Evolutionary conservation across 768 basidiomycete genomes (phyloP), one percentile per base, ranked within the genome.

Genomic region (Calocybe indica): DNA sequence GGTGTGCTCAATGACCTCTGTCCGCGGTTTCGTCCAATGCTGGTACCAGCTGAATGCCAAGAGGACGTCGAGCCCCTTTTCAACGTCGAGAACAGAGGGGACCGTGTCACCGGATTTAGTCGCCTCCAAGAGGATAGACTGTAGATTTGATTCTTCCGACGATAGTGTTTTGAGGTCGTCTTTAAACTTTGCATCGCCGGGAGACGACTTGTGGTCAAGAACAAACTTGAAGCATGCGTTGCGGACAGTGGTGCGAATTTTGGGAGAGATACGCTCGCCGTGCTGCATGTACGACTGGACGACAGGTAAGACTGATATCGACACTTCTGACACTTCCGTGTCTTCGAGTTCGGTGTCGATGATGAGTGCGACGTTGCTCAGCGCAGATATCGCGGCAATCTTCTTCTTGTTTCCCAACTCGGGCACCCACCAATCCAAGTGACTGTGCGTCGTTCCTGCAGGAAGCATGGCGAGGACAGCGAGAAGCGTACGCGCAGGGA

Each of bases 41-140:
- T 62, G 60, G 43, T 58, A 52, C 32, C 46, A 15, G 32, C 52
- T 40, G 28, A 57, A 54, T 5, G 46, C 28, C 5, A 62, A 32
- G 28, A 57, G 47, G n/a, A 51, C 57, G 31, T 57, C 48, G 11
- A 60, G 22, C 3, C 51, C 32, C 41, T 47, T 29, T n/a, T 45
- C 22, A 6, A 7, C 31, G 5, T 22, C 22, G 22, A 13, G 6
- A 34, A 13, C n/a, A 10, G 42, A n/a, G 10, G 30, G 11, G 12
- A 32, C 42, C 1, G 28, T n/a, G 28, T 13, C 12, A 13, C 8
- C 12, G 28, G 31, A n/a, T n/a, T 34, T 40, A 13, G 37, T 40
- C 1, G 50, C 51, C 29, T 45, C 44, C 43, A 59, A 49, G 30
- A 60, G 49, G 2, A 60, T 47, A 0, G 50, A 43, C 22, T 51